phyloP scores from a whole-genome alignment of 192 early-diverging fungal genomes.

The Coemansia sp. region DNA sequence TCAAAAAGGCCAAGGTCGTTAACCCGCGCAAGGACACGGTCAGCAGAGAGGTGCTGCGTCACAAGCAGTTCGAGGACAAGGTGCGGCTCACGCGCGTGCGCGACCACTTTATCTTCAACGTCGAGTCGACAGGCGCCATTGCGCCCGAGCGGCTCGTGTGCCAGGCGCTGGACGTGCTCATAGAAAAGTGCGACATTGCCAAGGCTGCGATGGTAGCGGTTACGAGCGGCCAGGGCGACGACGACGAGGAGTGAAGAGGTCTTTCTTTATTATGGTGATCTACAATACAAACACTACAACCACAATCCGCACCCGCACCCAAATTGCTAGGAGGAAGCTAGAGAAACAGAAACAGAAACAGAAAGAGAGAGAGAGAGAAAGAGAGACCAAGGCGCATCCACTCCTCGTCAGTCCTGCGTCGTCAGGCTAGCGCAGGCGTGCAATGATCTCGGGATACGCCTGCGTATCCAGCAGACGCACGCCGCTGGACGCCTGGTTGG shows the following conservation, averaged over 20 bases:
- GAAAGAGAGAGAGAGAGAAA: too few relatives aligned
- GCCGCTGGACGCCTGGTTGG: constrained; percentile 60
- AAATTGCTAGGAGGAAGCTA: too few relatives aligned
- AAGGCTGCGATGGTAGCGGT: constrained; percentile 57
- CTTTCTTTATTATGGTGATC: too few relatives aligned
- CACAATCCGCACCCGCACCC: too few relatives aligned
- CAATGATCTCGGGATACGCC: constrained; percentile 13
- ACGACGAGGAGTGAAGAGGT: constrained; percentile 28
- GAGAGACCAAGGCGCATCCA: too few relatives aligned
- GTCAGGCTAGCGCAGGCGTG: not conserved
- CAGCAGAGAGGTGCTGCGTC: constrained; percentile 87
- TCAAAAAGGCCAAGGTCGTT: constrained; percentile 72
- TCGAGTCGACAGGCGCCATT: constrained; percentile 85
- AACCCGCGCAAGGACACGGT: constrained; percentile 95
- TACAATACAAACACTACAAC: too few relatives aligned
- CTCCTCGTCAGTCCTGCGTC: too few relatives aligned
- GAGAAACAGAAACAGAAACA: not conserved
- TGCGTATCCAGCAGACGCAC: constrained; percentile 30
- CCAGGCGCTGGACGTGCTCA: constrained; percentile 73
- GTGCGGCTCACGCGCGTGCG: constrained; percentile 86
- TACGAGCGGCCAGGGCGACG: constrained; percentile 1
- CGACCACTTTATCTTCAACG: constrained; percentile 97
- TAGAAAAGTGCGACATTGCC: constrained; percentile 72
- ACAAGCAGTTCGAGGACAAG: constrained; percentile 87
- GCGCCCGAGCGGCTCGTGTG: constrained; percentile 72